phyloP scores from a whole-genome alignment of 768 basidiomycete species.

The Neoboletus subvelutipes region DNA sequence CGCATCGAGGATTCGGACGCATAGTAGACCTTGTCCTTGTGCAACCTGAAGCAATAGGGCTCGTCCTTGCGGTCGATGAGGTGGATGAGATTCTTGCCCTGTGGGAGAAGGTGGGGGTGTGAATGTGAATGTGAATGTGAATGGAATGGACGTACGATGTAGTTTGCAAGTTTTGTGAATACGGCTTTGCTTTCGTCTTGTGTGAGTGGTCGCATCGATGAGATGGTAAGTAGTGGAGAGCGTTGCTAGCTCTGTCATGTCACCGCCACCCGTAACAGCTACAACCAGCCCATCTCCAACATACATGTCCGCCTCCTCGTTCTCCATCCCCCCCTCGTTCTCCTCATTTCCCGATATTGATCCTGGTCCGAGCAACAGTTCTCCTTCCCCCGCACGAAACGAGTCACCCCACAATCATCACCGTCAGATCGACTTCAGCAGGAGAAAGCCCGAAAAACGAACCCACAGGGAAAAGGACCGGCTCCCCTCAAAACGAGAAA shows the following conservation, averaged over 20 bases:
- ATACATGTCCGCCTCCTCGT: constrained; percentile 54
- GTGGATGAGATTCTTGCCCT: constrained; percentile 97
- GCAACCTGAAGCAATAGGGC: constrained; percentile 92
- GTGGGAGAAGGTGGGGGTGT: constrained; percentile 1
- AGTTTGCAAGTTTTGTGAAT: constrained; percentile 96
- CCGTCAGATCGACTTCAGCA: constrained; percentile 13
- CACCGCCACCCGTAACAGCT: constrained; percentile 9
- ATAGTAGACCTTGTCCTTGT: constrained; percentile 95
- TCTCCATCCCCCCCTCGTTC: constrained; percentile 63
- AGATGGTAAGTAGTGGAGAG: background rate
- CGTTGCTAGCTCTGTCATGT: background rate
- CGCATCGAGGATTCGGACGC: constrained; percentile 95
- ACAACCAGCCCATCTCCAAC: constrained; percentile 1
- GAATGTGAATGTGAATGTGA: accelerated
- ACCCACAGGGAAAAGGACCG: constrained; percentile 31
- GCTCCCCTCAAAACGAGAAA: constrained; percentile 31
- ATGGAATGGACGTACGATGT: constrained; percentile 62
- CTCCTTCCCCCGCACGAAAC: constrained; percentile 16
- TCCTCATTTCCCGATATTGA: constrained; percentile 68
- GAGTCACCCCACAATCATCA: constrained; percentile 14
- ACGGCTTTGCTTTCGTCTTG: constrained; percentile 97
- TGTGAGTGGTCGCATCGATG: constrained; percentile 86
- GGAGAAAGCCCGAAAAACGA: constrained; percentile 22
- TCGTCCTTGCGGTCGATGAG: constrained; percentile 94
- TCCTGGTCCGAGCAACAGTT: constrained; percentile 38